Conservation (phyloP, 2,329 filamentous ascomycete genomes). For the Trichophaea hybrida region DNA sequence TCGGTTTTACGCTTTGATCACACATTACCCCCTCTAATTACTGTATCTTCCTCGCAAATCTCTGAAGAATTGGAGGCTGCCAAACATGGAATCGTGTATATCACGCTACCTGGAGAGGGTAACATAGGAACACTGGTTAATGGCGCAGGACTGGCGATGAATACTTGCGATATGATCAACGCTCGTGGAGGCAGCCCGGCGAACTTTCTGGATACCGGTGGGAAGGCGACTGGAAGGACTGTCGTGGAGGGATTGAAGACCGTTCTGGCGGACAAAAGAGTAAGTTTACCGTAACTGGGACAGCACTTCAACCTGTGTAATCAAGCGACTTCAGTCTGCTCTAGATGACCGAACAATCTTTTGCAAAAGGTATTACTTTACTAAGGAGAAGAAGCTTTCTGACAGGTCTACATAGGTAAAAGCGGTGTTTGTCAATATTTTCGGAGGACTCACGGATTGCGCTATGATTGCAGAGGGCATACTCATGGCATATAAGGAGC, state of each 20-base stretch:
- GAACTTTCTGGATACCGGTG: conserved; percentile 82
- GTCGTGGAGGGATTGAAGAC: conserved; percentile 64
- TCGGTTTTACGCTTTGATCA: neutral
- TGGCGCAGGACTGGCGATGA: conserved; percentile 80
- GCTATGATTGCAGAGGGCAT: conserved; percentile 72
- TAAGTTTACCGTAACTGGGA: neutral
- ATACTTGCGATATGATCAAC: conserved; percentile 67
- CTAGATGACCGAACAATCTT: neutral
- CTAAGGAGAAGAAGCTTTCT: neutral
- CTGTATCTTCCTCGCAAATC: conserved; percentile 47
- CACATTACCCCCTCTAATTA: conserved; percentile 34
- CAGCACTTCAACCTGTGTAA: neutral
- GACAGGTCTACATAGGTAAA: conserved; percentile 41
- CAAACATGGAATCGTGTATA: conserved; percentile 62
- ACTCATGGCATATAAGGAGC: conserved; percentile 55
- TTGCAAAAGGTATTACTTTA: neutral
- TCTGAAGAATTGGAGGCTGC: conserved; percentile 48
- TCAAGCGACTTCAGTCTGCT: neutral
- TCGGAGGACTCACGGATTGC: conserved; percentile 54
- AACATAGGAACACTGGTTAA: conserved; percentile 77
- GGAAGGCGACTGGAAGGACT: conserved; percentile 70
- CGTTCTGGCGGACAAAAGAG: conserved; percentile 48
- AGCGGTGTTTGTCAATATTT: conserved; percentile 59
- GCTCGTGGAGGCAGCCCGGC: conserved; percentile 53
- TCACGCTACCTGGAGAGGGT: conserved; percentile 43